phyloP scores from a whole-genome alignment of 78 protist genomes.

The Blattamonas nauphoetae region DNA sequence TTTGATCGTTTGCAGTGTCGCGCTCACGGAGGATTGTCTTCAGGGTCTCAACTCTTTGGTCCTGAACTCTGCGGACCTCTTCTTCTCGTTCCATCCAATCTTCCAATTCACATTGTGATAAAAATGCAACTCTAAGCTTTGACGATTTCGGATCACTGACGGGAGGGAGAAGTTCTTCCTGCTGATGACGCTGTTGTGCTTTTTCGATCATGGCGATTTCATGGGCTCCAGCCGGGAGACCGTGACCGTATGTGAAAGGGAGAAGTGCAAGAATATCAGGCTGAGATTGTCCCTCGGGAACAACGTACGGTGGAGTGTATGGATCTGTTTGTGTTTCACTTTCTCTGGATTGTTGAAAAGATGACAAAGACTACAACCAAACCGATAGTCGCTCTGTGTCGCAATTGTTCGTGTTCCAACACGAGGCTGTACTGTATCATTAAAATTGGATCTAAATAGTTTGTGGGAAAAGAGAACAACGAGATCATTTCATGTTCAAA shows the following conservation, averaged over 20 bases:
- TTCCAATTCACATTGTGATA: conserved; percentile 46
- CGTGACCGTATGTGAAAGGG: conserved; percentile 34
- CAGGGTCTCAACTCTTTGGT: background rate
- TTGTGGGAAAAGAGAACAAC: background rate
- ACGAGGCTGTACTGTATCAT: background rate
- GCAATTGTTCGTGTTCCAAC: background rate
- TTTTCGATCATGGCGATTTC: conserved; percentile 59
- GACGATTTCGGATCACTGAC: conserved; percentile 23
- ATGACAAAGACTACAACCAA: background rate
- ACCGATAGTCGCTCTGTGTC: background rate
- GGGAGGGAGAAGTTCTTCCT: conserved; percentile 56
- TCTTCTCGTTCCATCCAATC: conserved; percentile 64
- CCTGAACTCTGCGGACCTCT: conserved; percentile 23
- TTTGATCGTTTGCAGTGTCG: background rate
- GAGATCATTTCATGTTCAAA: background rate
- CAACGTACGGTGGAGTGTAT: conserved; percentile 58
- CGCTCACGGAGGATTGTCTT: background rate
- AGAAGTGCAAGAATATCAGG: conserved; percentile 64
- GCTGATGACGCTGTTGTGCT: conserved; percentile 34
- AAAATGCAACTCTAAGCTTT: conserved; percentile 17
- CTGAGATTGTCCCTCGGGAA: conserved; percentile 17
- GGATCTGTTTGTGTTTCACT: conserved; percentile 71
- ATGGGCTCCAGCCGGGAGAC: conserved; percentile 47
- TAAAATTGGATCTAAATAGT: background rate
- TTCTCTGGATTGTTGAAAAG: conserved; percentile 32